Evolutionary conservation across 1,284 basidiomycete species (phyloP), one percentile per base, ranked within the genome.

Genomic region (Caloboletus firmus): DNA sequence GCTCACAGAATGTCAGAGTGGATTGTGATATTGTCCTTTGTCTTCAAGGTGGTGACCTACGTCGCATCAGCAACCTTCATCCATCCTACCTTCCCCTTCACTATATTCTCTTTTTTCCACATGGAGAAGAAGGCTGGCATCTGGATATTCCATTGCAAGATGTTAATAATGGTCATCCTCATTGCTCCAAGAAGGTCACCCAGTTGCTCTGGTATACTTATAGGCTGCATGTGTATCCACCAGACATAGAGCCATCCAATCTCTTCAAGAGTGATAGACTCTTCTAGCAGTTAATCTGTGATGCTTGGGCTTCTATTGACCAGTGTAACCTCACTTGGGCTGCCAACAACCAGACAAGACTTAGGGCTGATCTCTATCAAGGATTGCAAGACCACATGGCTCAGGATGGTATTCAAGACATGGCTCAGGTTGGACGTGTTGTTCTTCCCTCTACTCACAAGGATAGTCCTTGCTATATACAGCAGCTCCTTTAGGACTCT

Each of bases 71-170:
- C 58, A 65, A 78, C 15, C 48, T 60, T 0, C 67, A 76, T 58
- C 70, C 69, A 15, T 56, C 67, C 1, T 79, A 79, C 59, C 40
- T 61, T 0, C 59, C 70, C 0, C 59, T 79, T 0, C 71, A 75
- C 17, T 77, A 79, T 71, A 68, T 74, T 0, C 57, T 77, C 0
- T 58, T 76, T 0, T 79, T 78, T 59, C 74, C 74, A 12, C n/a
- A 45, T 51, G 76, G 73, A 0, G 65, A 73, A 31, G 42, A 63
- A 40, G 77, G 77, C 1, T 81, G 76, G 76, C 65, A 75, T 59
- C 37, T 59, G 5, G 36, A 68, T 0, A 60, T 78, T 18, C 55
- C 45, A 0, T 35, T 64, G 2, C 40, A 55, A 6, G 0, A 28
- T 13, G 2, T 13, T 32, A 13, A 32, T 5, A 5, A 32, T 51